Percentiles rank a stretch among this genome's conserved stretches.
These are phyloP conservation scores for Trametes coccinea DNA, from an alignment of 768 basidiomycete genomes.

Conservation along the genomic window DNA sequence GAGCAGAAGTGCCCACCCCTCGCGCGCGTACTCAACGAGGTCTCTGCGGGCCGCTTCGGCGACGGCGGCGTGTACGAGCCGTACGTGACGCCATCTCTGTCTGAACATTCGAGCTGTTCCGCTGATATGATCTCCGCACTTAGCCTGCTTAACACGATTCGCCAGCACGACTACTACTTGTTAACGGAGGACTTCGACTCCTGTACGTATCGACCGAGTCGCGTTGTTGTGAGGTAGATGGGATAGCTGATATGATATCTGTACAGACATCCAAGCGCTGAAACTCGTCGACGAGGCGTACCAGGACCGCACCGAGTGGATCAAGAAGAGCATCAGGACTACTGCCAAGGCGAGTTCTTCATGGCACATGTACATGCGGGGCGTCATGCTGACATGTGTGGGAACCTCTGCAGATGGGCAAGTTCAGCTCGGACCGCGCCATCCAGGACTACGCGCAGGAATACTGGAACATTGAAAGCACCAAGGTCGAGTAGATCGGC, in stretches of 20 bases:
- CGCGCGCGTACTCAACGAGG: conserved; percentile 71
- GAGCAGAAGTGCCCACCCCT: conserved; percentile 84
- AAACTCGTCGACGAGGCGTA: conserved; percentile 89
- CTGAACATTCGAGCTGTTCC: not conserved
- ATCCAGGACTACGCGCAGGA: conserved; percentile 88
- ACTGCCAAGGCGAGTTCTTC: conserved; percentile 59
- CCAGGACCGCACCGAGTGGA: conserved; percentile 82
- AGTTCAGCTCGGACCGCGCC: conserved; percentile 93
- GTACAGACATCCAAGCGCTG: conserved; percentile 75
- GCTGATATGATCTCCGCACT: not conserved
- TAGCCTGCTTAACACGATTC: conserved; percentile 73
- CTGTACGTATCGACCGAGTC: conserved; percentile 48
- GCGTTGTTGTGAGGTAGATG: not conserved
- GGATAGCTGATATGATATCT: not conserved
- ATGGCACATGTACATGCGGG: conserved; percentile 1
- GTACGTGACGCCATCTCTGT: conserved; percentile 44
- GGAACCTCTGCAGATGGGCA: conserved; percentile 70
- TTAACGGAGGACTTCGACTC: conserved; percentile 94
- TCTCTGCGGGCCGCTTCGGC: conserved; percentile 81
- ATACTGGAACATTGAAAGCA: conserved; percentile 35
- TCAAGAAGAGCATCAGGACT: conserved; percentile 86
- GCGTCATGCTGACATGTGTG: not conserved
- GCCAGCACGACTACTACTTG: conserved; percentile 76
- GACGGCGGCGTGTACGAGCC: conserved; percentile 82
- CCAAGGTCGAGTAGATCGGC: conserved; percentile 21